Evolutionary conservation across 2,329 filamentous ascomycete species (phyloP), one percentile per base, ranked within the genome.

Genomic region (Colletotrichum salicis): DNA sequence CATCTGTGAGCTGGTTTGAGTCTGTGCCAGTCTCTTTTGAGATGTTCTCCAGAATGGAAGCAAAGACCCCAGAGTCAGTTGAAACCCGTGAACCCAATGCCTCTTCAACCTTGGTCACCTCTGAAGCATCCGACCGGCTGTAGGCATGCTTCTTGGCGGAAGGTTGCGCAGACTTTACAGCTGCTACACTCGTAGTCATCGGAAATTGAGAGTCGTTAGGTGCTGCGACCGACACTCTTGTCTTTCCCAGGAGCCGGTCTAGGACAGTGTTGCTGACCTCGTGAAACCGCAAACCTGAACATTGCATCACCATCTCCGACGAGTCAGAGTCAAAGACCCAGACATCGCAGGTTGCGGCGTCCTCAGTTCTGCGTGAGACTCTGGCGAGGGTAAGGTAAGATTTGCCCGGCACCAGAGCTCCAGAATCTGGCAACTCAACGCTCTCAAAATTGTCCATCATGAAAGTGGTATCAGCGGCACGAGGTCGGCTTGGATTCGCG

Each of bases 1-100:
- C 56, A 24, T 67, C 64, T 2, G 64, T 60, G 8, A 67, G 64
- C 33, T 67, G 22, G 2, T 29, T 89, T 90, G 1, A 76, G 62
- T 8, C 57, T 15, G 52, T 7, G 27, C 59, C 59, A n/a, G 59
- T 62, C 59, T 62, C 45, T 27, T n/a, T 27, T 3, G 59, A 15
- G 3, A 63, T 63, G 45, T 24, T 52, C 45, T 33, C 19, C 12
- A 63, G 13, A 3, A 61, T 51, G 6, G n/a, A 7, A 15, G 37
- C 12, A 19, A 60, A 19, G 1, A 58, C 2, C 4, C n/a, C 56
- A 5, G 27, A 27, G 27, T 27, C 27, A 27, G 27, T 37, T 15
- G 27, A 27, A 27, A 27, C 27, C 35, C 15, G 35, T 37, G 35
- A 37, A 13, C 12, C 5, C 35, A 37, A 37, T 3, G 8, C 22